Conservation (phyloP, 495 filamentous ascomycete species). For the Talaromyces liani region DNA sequence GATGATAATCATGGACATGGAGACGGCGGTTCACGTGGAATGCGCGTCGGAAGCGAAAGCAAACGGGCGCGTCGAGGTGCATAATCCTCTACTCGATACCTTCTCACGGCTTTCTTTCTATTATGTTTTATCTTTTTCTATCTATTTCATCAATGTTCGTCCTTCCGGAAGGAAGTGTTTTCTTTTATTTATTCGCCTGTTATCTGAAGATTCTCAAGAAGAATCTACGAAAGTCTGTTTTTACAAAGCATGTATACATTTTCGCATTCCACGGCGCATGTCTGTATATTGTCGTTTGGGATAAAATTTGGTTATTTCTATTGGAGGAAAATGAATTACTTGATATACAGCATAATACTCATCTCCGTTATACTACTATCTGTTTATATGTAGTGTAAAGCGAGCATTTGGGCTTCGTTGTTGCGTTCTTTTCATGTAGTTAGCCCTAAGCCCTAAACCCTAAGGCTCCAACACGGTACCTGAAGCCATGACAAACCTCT, state of each 20-base stretch:
- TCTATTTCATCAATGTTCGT: background rate
- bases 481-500: background rate
- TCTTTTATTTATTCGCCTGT: background rate
- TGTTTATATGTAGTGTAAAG: background rate
- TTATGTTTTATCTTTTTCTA: background rate
- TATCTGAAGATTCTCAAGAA: background rate
- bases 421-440: background rate
- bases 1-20: constrained; percentile 23
- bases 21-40: constrained; percentile 24
- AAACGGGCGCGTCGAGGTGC: constrained; percentile 39
- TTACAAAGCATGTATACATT: background rate
- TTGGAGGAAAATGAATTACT: background rate
- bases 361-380: background rate
- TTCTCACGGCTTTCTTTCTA: background rate
- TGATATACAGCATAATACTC: background rate
- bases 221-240: background rate
- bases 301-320: background rate
- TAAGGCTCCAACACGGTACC: background rate
- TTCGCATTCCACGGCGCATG: background rate
- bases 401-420: background rate
- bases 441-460: background rate
- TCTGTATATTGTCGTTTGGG: background rate
- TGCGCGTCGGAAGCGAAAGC: constrained; percentile 32
- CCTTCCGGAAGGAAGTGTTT: background rate
- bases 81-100: constrained; percentile 13